These are phyloP conservation scores for Deuterostichococcus epilithicus DNA, from an alignment of 139 green algal species.

Conservation along the genomic window DNA sequence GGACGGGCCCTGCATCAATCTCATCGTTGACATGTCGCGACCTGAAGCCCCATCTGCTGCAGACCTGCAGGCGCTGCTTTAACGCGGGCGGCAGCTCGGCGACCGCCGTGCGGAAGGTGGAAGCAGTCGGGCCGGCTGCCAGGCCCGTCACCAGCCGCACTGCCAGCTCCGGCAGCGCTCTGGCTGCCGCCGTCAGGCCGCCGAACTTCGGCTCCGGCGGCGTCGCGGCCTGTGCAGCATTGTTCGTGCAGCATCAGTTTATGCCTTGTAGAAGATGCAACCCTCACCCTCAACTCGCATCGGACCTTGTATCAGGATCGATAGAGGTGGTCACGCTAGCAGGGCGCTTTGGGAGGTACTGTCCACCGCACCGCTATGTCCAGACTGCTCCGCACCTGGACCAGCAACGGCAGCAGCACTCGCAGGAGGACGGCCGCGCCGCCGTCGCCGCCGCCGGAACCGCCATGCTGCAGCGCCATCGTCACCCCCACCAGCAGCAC, in stretches of 20 bases:
- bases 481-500: conserved; percentile 38
- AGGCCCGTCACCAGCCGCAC: conserved; percentile 47
- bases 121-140: conserved; percentile 11
- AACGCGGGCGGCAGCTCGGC: conserved; percentile 30
- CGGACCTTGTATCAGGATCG: no score
- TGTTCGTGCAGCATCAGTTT: not conserved
- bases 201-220: not conserved
- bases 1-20: no score
- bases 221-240: not conserved
- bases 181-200: not conserved
- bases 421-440: conserved; percentile 19
- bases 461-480: not conserved
- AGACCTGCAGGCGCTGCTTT: conserved; percentile 50
- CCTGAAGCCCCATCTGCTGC: no score
- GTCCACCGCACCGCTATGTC: no score
- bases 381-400: conserved; percentile 10
- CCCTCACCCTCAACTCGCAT: no score
- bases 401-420: conserved; percentile 47
- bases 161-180: conserved; percentile 23
- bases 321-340: no score
- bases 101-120: conserved; percentile 38
- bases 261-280: no score
- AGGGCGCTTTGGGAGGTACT: no score
- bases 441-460: not conserved
- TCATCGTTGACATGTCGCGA: no score